These are phyloP conservation scores for Ogataea thermomethanolica DNA, from an alignment of 805 yeast species.

Conservation along the genomic window DNA sequence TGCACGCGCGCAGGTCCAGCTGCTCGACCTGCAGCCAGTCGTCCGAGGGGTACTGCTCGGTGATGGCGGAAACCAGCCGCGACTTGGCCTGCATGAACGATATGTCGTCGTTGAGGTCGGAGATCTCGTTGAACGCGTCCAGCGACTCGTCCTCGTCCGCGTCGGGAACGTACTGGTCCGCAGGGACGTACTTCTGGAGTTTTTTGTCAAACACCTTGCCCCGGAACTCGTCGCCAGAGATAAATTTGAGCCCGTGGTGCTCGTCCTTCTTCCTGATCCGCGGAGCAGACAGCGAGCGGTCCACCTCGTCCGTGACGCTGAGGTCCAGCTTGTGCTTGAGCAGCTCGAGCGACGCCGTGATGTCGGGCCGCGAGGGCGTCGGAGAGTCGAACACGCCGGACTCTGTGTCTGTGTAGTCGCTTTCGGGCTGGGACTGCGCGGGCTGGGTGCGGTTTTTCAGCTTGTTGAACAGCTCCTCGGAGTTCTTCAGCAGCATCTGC, in stretches of 20 bases:
- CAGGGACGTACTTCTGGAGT: slow-evolving; percentile 24
- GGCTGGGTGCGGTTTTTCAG: slow-evolving; percentile 20
- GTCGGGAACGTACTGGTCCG: slow-evolving; percentile 16
- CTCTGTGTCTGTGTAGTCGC: slow-evolving; percentile 19
- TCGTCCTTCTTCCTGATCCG: slow-evolving; percentile 10
- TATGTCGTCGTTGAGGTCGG: slow-evolving; percentile 31
- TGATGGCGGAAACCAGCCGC: slow-evolving; percentile 43
- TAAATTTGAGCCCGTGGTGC: slow-evolving; percentile 29
- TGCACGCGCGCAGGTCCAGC: slow-evolving; percentile 35
- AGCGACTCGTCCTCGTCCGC: slow-evolving; percentile 10
- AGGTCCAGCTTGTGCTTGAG: slow-evolving; percentile 19
- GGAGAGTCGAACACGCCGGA: slow-evolving; percentile 13
- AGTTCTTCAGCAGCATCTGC: slow-evolving; percentile 22
- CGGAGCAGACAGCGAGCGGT: slow-evolving; percentile 21
- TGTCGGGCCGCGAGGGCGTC: slow-evolving; percentile 17
- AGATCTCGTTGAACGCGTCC: slow-evolving; percentile 21
- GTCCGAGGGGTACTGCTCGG: slow-evolving; percentile 38
- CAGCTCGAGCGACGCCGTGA: slow-evolving; percentile 20
- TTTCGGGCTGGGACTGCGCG: slow-evolving; percentile 7
- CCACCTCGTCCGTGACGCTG: slow-evolving; percentile 7
- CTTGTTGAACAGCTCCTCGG: slow-evolving; percentile 26
- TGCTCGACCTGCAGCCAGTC: slow-evolving; percentile 42
- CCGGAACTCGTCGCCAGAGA: slow-evolving; percentile 31
- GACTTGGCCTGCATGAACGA: slow-evolving; percentile 48
- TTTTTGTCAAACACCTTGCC: slow-evolving; percentile 30